These are phyloP conservation scores for Fraxinus angustifolia DNA, from an alignment of 305 asterid genomes.

Conservation along the genomic window DNA sequence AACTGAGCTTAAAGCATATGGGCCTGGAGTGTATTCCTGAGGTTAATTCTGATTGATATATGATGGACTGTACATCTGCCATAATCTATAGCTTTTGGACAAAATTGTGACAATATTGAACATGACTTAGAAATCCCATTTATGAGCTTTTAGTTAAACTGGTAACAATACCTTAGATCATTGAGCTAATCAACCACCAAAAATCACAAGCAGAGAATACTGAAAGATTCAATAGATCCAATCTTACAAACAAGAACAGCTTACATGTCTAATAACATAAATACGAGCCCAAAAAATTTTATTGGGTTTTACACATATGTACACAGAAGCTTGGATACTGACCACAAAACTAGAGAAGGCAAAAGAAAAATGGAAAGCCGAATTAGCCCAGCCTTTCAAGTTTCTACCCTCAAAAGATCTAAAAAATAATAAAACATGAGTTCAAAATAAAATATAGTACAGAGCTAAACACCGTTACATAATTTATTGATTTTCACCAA, in stretches of 20 bases:
- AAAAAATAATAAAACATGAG: neutral
- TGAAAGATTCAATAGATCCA: neutral
- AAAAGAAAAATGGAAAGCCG: constrained; percentile 17
- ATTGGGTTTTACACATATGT: constrained; percentile 5
- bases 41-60: neutral
- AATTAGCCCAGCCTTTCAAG: constrained; percentile 10
- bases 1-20: neutral
- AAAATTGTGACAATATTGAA: too few species aligned
- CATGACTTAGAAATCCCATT: neutral
- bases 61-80: neutral
- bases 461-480: neutral
- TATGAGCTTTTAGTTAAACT: neutral
- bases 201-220: neutral
- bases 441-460: constrained; percentile 9
- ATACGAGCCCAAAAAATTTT: neutral
- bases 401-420: neutral
- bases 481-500: constrained; percentile 34
- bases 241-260: neutral
- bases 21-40: neutral
- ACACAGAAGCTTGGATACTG: neutral
- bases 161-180: neutral
- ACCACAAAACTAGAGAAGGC: neutral
- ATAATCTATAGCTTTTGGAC: neutral
- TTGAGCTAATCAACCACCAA: neutral
- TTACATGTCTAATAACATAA: neutral